A percentile compares a stretch with the other conserved stretches of the same genome.
These are phyloP conservation scores for Phytophthora fragariaefolia DNA, from an alignment of 352 stramenopile genomes.

Conservation along the genomic window DNA sequence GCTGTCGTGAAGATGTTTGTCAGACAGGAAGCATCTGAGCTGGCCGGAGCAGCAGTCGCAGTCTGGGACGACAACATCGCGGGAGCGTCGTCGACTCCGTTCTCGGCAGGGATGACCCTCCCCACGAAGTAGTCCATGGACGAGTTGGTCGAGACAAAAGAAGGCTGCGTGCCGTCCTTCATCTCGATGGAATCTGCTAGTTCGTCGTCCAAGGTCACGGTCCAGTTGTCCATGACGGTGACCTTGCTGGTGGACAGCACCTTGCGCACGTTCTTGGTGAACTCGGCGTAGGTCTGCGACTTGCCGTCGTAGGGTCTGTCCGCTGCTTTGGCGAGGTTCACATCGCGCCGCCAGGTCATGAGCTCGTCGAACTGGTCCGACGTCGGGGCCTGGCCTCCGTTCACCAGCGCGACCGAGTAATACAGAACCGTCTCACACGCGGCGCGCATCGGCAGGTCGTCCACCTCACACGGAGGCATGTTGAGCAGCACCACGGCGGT, in stretches of 20 bases:
- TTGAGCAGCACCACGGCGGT: slow-evolving; percentile 47
- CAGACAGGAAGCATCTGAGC: slow-evolving; percentile 14
- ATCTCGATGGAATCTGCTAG: slow-evolving; percentile 37
- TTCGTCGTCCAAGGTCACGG: slow-evolving; percentile 38
- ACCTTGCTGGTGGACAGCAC: slow-evolving; percentile 47
- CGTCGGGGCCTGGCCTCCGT: slow-evolving; percentile 37
- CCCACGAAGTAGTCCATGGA: slow-evolving; percentile 42
- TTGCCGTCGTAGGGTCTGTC: slow-evolving; percentile 55
- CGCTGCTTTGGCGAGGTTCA: slow-evolving; percentile 55
- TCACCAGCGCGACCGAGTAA: slow-evolving; percentile 54
- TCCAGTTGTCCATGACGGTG: slow-evolving; percentile 50
- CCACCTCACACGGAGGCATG: slow-evolving; percentile 57
- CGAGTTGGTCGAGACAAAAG: slow-evolving; percentile 42
- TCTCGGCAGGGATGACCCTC: slow-evolving; percentile 29
- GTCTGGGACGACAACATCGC: slow-evolving; percentile 19
- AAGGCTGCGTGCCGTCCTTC: slow-evolving; percentile 36
- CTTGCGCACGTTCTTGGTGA: slow-evolving; percentile 51
- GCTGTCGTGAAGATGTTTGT: slow-evolving; percentile 3
- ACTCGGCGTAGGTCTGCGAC: slow-evolving; percentile 54
- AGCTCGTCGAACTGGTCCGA: slow-evolving; percentile 50
- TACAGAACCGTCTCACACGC: slow-evolving; percentile 71
- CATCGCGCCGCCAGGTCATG: slow-evolving; percentile 61
- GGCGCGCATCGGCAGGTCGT: slow-evolving; percentile 57
- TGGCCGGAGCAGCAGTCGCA: slow-evolving; percentile 13
- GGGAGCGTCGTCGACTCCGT: slow-evolving; percentile 23